Evolutionary conservation across 345 rosid species (phyloP).

Genomic region (Populus simonii): DNA sequence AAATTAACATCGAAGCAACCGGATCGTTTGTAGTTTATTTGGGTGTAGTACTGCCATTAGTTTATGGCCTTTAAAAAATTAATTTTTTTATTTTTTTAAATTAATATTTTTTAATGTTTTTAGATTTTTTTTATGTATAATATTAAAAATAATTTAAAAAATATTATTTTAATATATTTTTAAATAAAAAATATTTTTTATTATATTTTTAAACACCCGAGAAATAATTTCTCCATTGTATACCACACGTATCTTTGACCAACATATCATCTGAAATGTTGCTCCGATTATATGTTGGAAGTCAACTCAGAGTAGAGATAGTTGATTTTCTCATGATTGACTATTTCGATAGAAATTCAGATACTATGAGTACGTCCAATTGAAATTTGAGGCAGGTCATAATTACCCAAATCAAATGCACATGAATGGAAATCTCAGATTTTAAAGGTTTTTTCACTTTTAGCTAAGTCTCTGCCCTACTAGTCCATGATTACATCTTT

Average conservation of each 20-base stretch:
- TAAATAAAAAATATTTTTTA: too few relatives aligned
- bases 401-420: constrained; percentile 22
- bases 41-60: background rate
- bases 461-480: background rate
- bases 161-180: too few relatives aligned
- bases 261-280: background rate
- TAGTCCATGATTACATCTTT: constrained; percentile 8
- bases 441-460: background rate
- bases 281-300: background rate
- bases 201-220: rapidly evolving
- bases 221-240: too few relatives aligned
- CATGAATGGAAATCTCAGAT: constrained; percentile 20
- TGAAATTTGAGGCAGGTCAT: constrained; percentile 9
- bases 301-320: background rate
- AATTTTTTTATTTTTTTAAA: too few relatives aligned
- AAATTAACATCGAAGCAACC: background rate
- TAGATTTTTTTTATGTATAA: too few relatives aligned
- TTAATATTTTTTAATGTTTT: too few relatives aligned
- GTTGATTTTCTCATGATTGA: constrained; percentile 3
- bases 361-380: background rate
- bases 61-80: too few relatives aligned
- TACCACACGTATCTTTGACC: background rate
- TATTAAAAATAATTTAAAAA: too few relatives aligned
- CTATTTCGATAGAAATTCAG: background rate
- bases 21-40: background rate